Percentiles rank a stretch among this genome's conserved stretches.
Evolutionary conservation across 345 rosid species (phyloP).

Genomic region (Populus euphratica): DNA sequence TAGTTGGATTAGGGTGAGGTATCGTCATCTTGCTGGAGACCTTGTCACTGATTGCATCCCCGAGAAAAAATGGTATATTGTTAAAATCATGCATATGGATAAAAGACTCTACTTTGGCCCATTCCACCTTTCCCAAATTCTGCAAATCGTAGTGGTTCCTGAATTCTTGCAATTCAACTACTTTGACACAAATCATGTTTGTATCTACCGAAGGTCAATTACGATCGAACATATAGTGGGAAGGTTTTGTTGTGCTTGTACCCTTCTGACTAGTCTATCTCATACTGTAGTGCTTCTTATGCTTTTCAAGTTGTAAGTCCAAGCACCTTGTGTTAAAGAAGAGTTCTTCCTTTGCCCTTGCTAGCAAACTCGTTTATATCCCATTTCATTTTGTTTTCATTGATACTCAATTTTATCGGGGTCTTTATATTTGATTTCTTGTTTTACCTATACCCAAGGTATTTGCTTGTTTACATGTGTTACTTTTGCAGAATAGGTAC

Average conservation of each 20-base stretch:
- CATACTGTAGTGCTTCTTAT: neutral
- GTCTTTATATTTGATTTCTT: neutral
- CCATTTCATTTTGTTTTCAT: neutral
- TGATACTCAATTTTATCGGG: neutral
- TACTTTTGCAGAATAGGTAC: slow-evolving; percentile 79
- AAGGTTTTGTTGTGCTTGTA: neutral
- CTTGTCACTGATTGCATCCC: neutral
- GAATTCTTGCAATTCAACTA: neutral
- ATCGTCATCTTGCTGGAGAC: neutral
- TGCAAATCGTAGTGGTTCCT: neutral
- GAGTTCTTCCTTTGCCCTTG: neutral
- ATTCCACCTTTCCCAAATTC: neutral
- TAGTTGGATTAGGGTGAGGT: neutral
- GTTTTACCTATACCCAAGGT: neutral
- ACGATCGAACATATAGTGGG: neutral
- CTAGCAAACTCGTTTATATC: neutral
- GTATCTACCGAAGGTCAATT: neutral
- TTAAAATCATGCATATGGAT: neutral
- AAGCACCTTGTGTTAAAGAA: neutral
- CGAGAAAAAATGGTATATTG: neutral
- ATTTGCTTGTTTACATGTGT: slow-evolving; percentile 6
- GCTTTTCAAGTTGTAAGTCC: neutral
- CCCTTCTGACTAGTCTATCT: neutral
- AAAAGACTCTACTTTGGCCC: neutral
- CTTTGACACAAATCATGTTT: neutral